Percentiles rank a stretch among this genome's conserved stretches.
Conservation (phyloP, 2,329 filamentous ascomycete species). For the Nemania sp. region DNA sequence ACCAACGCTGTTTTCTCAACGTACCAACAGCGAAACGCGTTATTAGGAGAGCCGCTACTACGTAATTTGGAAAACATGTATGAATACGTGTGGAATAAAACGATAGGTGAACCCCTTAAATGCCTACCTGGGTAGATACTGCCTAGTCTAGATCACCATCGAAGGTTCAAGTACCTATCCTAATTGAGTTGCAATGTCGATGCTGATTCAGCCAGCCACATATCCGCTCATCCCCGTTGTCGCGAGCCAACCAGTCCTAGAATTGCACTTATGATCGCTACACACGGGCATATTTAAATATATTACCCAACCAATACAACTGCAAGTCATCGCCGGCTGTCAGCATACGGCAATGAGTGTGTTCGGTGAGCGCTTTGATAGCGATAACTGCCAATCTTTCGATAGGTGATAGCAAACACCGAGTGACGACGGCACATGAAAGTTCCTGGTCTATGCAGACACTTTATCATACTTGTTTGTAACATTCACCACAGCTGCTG, state of each 20-base stretch:
- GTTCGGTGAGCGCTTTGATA: not conserved
- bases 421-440: too few relatives aligned
- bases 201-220: conserved; percentile 16
- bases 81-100: not conserved
- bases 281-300: not conserved
- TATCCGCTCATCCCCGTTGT: not conserved
- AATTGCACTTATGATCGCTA: conserved; percentile 1
- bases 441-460: too few relatives aligned
- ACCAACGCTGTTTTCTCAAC: not conserved
- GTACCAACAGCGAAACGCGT: not conserved
- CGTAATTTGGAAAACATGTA: not conserved
- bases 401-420: too few relatives aligned
- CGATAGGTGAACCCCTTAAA: too few relatives aligned
- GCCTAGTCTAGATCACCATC: too few relatives aligned
- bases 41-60: not conserved
- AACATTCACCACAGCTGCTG: not conserved
- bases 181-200: not conserved
- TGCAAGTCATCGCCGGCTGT: conserved; percentile 16
- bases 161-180: too few relatives aligned
- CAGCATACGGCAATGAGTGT: not conserved
- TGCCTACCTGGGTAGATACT: too few relatives aligned
- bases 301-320: conserved; percentile 15
- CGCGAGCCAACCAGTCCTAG: conserved; percentile 16
- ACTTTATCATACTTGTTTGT: too few relatives aligned
- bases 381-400: not conserved